These are phyloP conservation scores for Exophiala sideris DNA, from an alignment of 2,329 filamentous ascomycete species.

Conservation along the genomic window DNA sequence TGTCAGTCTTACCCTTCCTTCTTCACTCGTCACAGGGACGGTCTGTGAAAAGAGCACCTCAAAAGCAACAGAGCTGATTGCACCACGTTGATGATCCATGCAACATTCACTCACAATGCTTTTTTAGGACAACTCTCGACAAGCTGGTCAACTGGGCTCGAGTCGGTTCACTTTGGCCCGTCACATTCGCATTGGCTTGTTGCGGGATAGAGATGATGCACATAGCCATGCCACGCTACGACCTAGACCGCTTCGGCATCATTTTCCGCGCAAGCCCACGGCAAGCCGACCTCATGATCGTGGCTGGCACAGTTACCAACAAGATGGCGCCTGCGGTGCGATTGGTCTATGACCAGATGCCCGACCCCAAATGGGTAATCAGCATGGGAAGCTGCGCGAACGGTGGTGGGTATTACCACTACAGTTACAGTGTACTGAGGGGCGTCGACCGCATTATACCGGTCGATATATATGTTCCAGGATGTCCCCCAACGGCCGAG, in stretches of 20 bases:
- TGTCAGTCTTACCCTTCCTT: no score
- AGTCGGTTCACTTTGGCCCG: conserved; percentile 82
- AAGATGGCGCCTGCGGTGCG: conserved; percentile 90
- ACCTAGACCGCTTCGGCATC: conserved; percentile 81
- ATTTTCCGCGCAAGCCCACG: conserved; percentile 84
- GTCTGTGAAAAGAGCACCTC: no score
- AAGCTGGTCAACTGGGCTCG: conserved; percentile 78
- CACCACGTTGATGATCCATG: no score
- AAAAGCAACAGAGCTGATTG: no score
- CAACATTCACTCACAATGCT: no score
- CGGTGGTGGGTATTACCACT: conserved; percentile 82
- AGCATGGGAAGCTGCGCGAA: conserved; percentile 83
- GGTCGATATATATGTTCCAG: conserved; percentile 75
- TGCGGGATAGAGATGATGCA: conserved; percentile 93
- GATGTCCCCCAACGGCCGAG: conserved; percentile 57
- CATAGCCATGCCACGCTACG: conserved; percentile 81
- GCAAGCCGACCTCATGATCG: conserved; percentile 88
- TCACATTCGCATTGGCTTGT: conserved; percentile 84
- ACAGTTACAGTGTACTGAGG: conserved; percentile 72
- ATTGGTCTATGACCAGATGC: conserved; percentile 94
- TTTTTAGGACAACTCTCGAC: conserved; percentile 43
- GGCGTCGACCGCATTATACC: conserved; percentile 74
- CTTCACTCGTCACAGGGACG: no score
- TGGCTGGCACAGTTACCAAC: conserved; percentile 86
- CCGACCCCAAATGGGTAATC: conserved; percentile 80